Base-by-base conservation (phyloP, 169 alveolate genomes). In the Eimeria maxima region DNA sequence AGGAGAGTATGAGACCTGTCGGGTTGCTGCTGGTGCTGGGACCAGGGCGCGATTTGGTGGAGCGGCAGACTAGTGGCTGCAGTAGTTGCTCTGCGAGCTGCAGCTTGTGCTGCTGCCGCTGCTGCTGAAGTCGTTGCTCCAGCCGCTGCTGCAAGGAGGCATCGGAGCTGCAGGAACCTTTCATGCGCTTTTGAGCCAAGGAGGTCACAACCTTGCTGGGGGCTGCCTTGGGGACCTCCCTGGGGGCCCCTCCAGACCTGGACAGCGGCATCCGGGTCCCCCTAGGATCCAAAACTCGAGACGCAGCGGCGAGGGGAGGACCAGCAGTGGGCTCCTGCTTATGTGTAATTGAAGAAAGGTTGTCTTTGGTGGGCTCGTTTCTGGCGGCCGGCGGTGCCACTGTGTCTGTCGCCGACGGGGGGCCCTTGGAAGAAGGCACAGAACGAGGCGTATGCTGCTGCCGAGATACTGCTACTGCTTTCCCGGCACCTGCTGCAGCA, bases 401-500 rank as follows among this genome's bases (percentile, higher is more conserved):
- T 27, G 47, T 22, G 27, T 44, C 81, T 1, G 47, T 24, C 42
- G 84, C 84, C 53, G 84, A 29, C 0, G 74, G 16, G 74, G 74
- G 42, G 1, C 74, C 74, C 42, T 13, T 13, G 74, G 16, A n/a
- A n/a, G 74, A 24, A 20, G 74, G 42, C 74, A 65, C 22, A n/a
- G 74, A 20, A n/a, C 42, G 74, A 8, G 74, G 14, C 42, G 42
- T 65, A 2, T 13, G 42, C 42, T 65, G 74, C 74, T 65, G 74
- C 74, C 24, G 27, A 5, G 29, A 3, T 73, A 24, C 55, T 73
- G 84, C 55, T 73, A 55, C 84, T 38, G 84, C 84, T 16, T 50
- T 11, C 13, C 38, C 81, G 10, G 81, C 81, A 8, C 38, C 81
- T 76, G 87, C 87, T 53, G 90, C 90, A 42, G 90, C 90, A 6